Evolutionary conservation across 148 eudicot genomes (phyloP).

Genomic region (Silene latifolia): DNA sequence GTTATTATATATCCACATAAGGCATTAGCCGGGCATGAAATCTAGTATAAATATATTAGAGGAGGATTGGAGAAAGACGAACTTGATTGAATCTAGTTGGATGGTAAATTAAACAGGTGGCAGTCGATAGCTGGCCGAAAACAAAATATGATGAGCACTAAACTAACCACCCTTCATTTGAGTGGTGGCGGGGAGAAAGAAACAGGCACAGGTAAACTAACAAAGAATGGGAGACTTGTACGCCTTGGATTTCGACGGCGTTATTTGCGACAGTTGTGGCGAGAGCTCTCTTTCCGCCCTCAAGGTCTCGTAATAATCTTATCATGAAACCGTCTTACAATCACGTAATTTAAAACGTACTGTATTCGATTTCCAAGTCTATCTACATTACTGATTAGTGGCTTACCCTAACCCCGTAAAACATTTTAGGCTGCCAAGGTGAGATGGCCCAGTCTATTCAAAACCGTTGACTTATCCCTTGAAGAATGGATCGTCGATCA

Average conservation of each 20-base stretch:
- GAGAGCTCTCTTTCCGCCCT: conserved; percentile 89
- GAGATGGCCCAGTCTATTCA: conserved; percentile 81
- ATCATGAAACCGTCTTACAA: too few relatives aligned
- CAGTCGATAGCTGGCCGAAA: background rate
- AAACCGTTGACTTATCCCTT: conserved; percentile 45
- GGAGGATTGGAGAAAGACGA: too few relatives aligned
- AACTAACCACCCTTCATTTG: background rate
- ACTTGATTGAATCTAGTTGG: too few relatives aligned
- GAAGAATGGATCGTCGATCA: conserved; percentile 89
- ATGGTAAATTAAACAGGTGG: background rate
- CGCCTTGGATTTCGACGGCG: conserved; percentile 95
- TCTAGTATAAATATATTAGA: too few relatives aligned
- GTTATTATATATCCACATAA: too few relatives aligned
- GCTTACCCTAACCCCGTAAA: too few relatives aligned
- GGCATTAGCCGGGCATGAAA: too few relatives aligned
- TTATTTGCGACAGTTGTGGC: conserved; percentile 92
- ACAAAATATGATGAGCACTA: background rate
- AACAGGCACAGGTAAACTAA: background rate
- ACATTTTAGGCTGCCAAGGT: conserved; percentile 65
- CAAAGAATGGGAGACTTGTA: conserved; percentile 68
- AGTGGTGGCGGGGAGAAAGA: background rate
- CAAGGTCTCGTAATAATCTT: conserved; percentile 39
- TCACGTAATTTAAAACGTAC: too few relatives aligned
- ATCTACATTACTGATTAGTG: too few relatives aligned
- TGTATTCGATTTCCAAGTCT: too few relatives aligned